Conservation (phyloP, 495 filamentous ascomycete genomes). For the Neurospora sp. region DNA sequence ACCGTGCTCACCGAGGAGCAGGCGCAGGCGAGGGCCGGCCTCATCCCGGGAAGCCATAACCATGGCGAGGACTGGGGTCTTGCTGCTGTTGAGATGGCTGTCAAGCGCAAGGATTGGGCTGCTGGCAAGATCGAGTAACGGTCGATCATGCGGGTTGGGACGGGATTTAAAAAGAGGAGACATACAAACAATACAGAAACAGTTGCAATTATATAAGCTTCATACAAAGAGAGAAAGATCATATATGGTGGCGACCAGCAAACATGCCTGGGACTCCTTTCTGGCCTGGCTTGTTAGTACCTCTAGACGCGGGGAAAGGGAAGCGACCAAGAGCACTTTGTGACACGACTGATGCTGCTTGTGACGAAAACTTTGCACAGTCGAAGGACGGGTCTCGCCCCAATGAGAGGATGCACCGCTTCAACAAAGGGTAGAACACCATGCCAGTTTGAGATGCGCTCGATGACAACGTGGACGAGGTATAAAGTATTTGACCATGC, state of each 20-base stretch:
- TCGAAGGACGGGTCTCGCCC: background rate
- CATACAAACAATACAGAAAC: background rate
- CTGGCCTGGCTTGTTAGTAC: background rate
- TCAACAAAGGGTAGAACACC: too few species aligned
- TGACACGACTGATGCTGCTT: background rate
- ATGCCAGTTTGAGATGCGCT: too few species aligned
- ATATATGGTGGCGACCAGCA: background rate
- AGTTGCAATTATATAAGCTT: background rate
- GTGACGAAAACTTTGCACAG: background rate
- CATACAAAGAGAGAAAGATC: background rate
- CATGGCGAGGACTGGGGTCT: slow-evolving; percentile 86
- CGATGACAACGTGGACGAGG: background rate
- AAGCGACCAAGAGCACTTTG: background rate
- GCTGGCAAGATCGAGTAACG: slow-evolving; percentile 47
- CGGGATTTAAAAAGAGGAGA: background rate
- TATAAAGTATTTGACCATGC: background rate
- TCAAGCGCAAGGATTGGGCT: slow-evolving; percentile 58
- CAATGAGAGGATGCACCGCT: background rate
- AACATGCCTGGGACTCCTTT: background rate
- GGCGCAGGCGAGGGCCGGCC: slow-evolving; percentile 73
- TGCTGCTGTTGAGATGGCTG: slow-evolving; percentile 62
- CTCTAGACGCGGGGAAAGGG: background rate
- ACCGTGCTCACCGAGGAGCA: slow-evolving; percentile 86
- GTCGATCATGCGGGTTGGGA: background rate
- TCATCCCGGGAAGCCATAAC: slow-evolving; percentile 57